Conservation (phyloP, 2,329 filamentous ascomycete genomes). For the Conoideocrella luteorostrata region DNA sequence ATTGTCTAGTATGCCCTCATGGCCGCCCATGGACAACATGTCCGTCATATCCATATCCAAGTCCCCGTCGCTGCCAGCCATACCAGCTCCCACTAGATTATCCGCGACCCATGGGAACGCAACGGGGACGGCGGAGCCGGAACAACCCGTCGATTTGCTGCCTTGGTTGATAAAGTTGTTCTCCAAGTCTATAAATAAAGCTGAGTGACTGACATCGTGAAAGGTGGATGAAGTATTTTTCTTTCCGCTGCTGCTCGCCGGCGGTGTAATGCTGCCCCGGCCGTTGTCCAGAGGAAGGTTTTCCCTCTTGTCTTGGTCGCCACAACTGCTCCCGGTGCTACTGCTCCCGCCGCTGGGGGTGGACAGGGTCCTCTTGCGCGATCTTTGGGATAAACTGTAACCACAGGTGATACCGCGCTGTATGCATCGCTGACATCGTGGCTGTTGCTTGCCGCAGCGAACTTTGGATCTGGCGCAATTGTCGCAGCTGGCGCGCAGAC, state of each 20-base stretch:
- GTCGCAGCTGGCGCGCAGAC: not conserved
- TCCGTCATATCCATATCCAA: constrained; percentile 1
- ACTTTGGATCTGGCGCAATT: constrained; percentile 1
- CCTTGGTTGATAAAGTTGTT: not conserved
- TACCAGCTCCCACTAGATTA: not conserved
- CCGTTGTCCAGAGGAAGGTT: not conserved
- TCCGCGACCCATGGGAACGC: not conserved
- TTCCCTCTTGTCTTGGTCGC: not conserved
- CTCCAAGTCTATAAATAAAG: not conserved
- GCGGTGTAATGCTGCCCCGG: not conserved
- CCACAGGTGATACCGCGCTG: not conserved
- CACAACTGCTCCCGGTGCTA: no score
- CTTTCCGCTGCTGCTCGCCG: not conserved
- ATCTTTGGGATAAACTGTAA: constrained; percentile 1
- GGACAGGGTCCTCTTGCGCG: not conserved
- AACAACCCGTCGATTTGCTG: no score
- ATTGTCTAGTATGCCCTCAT: not conserved
- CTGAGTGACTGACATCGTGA: not conserved
- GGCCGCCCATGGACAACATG: not conserved
- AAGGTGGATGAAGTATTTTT: not conserved
- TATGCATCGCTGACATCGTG: constrained; percentile 5
- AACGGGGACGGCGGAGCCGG: not conserved
- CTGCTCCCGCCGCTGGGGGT: not conserved
- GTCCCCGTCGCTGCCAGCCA: not conserved
- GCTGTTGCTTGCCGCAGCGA: constrained; percentile 3